Evolutionary conservation across 225 moss, liverwort and hornwort genomes (phyloP), one percentile per base, ranked within the genome.

Genomic region (Marchantia polymorpha): DNA sequence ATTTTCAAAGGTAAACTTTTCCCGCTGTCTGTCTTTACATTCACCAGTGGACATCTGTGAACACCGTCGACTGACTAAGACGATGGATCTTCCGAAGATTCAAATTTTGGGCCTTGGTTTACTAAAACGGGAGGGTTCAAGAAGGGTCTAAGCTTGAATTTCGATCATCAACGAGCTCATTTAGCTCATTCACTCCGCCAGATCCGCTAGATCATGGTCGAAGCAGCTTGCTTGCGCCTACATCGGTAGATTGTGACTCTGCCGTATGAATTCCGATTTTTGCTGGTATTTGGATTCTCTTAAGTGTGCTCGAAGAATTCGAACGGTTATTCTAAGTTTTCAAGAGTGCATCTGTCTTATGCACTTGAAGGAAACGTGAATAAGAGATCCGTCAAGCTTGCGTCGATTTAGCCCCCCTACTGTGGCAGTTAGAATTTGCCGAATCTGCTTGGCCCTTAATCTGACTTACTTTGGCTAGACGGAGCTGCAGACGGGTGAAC

Each of bases 1-100:
- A 91, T 95, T 99, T 56, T 91, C 95, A 13, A 99, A 99, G 60
- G 87, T 88, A 88, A 81, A 60, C 47, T 50, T 39, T 22, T 26
- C 23, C 51, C 23, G 14, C 6, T 6, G 14, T 65, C 15, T 11
- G 2, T 51, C 4, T 64, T 64, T 27, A 64, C 64, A 64, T n/a
- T 48, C 77, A 64, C 3, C 0, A 65, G 49, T 26, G n/a, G 69
- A 79, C 30, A 29, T 16, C 3, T 49, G 52, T 29, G 19, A 26
- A 10, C 3, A 61, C 39, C 27, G 27, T 3, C 9, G 55, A n/a
- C 14, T 10, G 17, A 10, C 60, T 71, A 29, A 49, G 14, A 50
- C 14, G 47, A 29, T 73, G 73, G 80, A 60, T 80, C 73, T 60
- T 46, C 26, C 23, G 27, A 60, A 54, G 73, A 56, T 53, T 59